Evolutionary conservation across 1,284 basidiomycete species (phyloP), one percentile per base, ranked within the genome.

Genomic region (Rhodotorula sp.): DNA sequence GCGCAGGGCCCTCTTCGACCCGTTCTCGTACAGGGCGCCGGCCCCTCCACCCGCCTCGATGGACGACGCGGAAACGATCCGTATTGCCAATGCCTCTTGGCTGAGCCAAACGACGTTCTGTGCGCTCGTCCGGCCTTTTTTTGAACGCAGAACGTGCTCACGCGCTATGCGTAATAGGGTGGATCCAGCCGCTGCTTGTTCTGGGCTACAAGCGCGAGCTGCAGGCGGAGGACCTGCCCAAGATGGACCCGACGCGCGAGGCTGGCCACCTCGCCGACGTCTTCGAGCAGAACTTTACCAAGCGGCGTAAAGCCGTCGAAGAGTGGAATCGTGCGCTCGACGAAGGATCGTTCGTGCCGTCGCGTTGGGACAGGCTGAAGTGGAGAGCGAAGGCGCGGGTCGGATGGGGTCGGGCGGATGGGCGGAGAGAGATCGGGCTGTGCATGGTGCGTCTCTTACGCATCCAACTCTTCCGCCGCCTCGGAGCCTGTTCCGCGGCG

Each of bases 31-130:
- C 17, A 19, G 15, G 66, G 84, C 84, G 6, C 89, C 89, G 0
- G 85, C 86, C 0, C 86, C 87, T 3, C 84, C 89, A 1, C 87
- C 86, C 7, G 76, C 80, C 7, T 85, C 85, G 25, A 81, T 90
- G n/a, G 85, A 85, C 37, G 86, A 88, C 75, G 88, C 88, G 4
- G 79, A 84, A 6, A 85, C 86, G 51, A 88, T 87, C 39, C 88
- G 88, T 0, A 81, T 89, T n/a, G 85, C 84, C 0, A 81, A 81
- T 25, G 87, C 88, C 3, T 87, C 85, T 27, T 80, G 88, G 25
- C 76, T 89, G 22, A 87, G 87, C 15, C 81, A 86, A 36, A 81
- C 90, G 41, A 88, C 88, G 0, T 91, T 86, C 76, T 61, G 79
- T 64, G 55, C 36, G 54, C 50, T 46, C 25, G 4, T 4, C 25